phyloP scores from a whole-genome alignment of 805 yeast species.

The Saccharomycopsis fermentans region DNA sequence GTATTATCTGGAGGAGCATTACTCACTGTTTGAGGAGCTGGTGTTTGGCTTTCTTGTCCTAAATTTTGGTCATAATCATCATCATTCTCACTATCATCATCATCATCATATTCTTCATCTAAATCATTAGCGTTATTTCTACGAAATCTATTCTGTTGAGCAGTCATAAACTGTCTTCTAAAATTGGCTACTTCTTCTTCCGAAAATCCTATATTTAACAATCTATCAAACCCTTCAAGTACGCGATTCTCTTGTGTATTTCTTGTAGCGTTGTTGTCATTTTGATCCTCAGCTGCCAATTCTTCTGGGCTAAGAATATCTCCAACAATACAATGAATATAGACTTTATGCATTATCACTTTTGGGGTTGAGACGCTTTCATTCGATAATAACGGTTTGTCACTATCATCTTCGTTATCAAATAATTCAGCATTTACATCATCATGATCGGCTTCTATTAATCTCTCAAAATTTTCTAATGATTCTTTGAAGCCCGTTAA shows the following conservation, averaged over 20 bases:
- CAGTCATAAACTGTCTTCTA: slow-evolving; percentile 60
- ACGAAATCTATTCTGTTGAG: slow-evolving; percentile 41
- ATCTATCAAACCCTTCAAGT: slow-evolving; percentile 74
- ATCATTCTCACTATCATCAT: slow-evolving; percentile 20
- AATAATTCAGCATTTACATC: slow-evolving; percentile 14
- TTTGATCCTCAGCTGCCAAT: slow-evolving; percentile 39
- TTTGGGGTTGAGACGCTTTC: slow-evolving; percentile 17
- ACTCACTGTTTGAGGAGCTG: neutral
- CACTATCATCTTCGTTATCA: slow-evolving; percentile 1
- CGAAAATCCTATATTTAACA: slow-evolving; percentile 74
- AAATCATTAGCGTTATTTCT: slow-evolving; percentile 5
- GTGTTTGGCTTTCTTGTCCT: neutral
- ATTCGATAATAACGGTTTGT: slow-evolving; percentile 6
- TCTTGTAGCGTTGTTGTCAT: slow-evolving; percentile 28
- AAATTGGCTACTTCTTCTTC: slow-evolving; percentile 65
- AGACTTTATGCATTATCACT: slow-evolving; percentile 27
- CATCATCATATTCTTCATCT: slow-evolving; percentile 18
- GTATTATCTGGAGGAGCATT: slow-evolving; percentile 31
- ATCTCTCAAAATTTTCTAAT: slow-evolving; percentile 26
- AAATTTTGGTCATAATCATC: slow-evolving; percentile 21
- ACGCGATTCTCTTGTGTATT: slow-evolving; percentile 27
- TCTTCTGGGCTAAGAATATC: slow-evolving; percentile 43
- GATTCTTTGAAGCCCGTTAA: slow-evolving; percentile 45
- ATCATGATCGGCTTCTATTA: slow-evolving; percentile 28
- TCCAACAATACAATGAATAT: slow-evolving; percentile 61